A percentile compares a stretch with the other conserved stretches of the same genome.
These are phyloP conservation scores for Clavispora santaluciae DNA, from an alignment of 805 yeast species.

Conservation along the genomic window DNA sequence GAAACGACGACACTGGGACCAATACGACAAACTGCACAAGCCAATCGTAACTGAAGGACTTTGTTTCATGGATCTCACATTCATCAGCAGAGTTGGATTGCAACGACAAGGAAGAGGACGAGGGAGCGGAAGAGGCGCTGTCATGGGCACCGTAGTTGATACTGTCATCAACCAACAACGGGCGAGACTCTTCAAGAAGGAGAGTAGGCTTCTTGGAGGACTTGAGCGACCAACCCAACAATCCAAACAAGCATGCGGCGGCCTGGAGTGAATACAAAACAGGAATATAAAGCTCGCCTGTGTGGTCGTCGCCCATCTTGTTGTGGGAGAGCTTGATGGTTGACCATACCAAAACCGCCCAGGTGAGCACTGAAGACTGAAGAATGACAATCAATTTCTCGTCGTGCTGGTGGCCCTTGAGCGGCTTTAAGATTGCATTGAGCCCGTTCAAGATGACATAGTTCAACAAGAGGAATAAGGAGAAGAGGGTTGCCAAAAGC, in stretches of 20 bases:
- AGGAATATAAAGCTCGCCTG: slow-evolving; percentile 49
- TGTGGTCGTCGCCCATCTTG: slow-evolving; percentile 38
- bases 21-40: slow-evolving; percentile 62
- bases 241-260: slow-evolving; percentile 46
- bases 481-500: slow-evolving; percentile 39
- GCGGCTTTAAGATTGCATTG: slow-evolving; percentile 28
- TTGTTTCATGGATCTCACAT: slow-evolving; percentile 20
- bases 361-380: slow-evolving; percentile 50
- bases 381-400: slow-evolving; percentile 52
- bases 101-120: slow-evolving; percentile 21
- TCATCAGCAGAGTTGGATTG: slow-evolving; percentile 20
- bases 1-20: slow-evolving; percentile 59
- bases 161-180: slow-evolving; percentile 23
- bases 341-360: slow-evolving; percentile 48
- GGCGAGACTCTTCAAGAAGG: slow-evolving; percentile 16
- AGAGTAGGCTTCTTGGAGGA: slow-evolving; percentile 4
- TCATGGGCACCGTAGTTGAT: slow-evolving; percentile 12
- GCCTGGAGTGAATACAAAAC: slow-evolving; percentile 45
- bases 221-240: slow-evolving; percentile 41
- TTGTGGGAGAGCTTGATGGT: slow-evolving; percentile 47
- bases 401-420: slow-evolving; percentile 38
- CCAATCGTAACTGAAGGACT: slow-evolving; percentile 73
- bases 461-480: slow-evolving; percentile 49
- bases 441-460: slow-evolving; percentile 49
- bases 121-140: slow-evolving; percentile 6